A percentile compares a stretch with the other conserved stretches of the same genome.
Evolutionary conservation across 331 rosid species (phyloP).

Genomic region (Acacia concinna): DNA sequence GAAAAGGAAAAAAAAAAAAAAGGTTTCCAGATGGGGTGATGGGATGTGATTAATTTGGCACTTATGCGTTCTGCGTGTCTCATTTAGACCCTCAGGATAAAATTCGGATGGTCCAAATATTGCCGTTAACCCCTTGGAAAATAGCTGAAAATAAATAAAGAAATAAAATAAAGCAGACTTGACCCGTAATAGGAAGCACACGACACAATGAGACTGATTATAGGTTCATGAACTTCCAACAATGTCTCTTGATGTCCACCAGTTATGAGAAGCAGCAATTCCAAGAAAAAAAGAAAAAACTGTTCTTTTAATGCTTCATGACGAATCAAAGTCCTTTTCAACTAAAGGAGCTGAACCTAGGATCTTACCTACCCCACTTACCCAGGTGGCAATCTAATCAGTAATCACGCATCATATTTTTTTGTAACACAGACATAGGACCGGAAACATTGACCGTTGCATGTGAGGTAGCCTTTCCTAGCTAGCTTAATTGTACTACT

Average conservation of each 20-base stretch:
- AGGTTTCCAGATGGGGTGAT: neutral
- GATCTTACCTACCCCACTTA: neutral
- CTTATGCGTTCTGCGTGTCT: neutral
- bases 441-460: neutral
- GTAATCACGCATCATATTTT: neutral
- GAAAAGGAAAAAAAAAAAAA: no score
- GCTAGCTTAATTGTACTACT: neutral
- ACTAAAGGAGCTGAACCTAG: neutral
- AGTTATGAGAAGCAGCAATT: neutral
- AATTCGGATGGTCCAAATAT: neutral
- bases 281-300: neutral
- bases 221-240: neutral
- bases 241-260: neutral
- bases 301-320: conserved; percentile 16
- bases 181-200: neutral
- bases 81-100: neutral
- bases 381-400: neutral
- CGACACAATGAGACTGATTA: conserved; percentile 13
- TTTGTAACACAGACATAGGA: neutral
- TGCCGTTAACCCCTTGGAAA: conserved; percentile 3
- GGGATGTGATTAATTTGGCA: neutral
- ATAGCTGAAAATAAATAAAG: conserved; percentile 3
- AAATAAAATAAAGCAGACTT: conserved; percentile 16
- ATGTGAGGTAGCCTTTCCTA: neutral
- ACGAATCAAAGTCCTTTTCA: neutral